phyloP scores from a whole-genome alignment of 768 basidiomycete species.

The Auriscalpium vulgare region DNA sequence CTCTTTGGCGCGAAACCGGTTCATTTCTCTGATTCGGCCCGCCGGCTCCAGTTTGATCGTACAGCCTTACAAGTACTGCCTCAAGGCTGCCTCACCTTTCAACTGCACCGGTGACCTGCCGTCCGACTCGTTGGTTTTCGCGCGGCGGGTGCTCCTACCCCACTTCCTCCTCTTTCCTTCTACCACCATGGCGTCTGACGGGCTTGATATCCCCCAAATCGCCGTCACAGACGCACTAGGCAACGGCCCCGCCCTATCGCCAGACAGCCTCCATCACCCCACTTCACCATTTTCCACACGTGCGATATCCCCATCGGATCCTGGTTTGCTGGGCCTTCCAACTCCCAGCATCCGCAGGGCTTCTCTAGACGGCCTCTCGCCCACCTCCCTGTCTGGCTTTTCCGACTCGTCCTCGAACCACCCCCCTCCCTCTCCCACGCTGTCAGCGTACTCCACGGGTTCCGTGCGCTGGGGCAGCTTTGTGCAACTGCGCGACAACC shows the following conservation, averaged over 20 bases:
- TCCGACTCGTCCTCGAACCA: constrained; percentile 30
- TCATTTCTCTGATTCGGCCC: too few species aligned
- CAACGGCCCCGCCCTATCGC: neutral
- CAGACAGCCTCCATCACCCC: neutral
- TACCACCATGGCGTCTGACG: constrained; percentile 4
- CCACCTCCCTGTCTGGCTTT: constrained; percentile 17
- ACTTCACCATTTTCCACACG: neutral
- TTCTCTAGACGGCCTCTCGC: constrained; percentile 26
- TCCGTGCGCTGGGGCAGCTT: constrained; percentile 51
- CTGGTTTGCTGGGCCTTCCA: constrained; percentile 6
- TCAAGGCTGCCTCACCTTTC: too few species aligned
- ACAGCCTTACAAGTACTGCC: neutral
- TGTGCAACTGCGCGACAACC: constrained; percentile 58
- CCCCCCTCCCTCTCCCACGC: constrained; percentile 69
- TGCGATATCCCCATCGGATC: constrained; percentile 2
- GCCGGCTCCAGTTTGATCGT: too few species aligned
- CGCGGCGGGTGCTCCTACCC: too few species aligned
- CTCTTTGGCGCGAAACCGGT: too few species aligned
- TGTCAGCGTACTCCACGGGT: constrained; percentile 47
- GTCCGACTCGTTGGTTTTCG: too few species aligned
- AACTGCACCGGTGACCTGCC: too few species aligned
- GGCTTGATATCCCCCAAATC: constrained; percentile 12
- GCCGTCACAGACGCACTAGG: constrained; percentile 10
- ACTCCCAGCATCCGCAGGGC: constrained; percentile 11
- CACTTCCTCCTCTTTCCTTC: neutral